phyloP scores from a whole-genome alignment of 208 protist species.

The Balamuthia mandrillaris region DNA sequence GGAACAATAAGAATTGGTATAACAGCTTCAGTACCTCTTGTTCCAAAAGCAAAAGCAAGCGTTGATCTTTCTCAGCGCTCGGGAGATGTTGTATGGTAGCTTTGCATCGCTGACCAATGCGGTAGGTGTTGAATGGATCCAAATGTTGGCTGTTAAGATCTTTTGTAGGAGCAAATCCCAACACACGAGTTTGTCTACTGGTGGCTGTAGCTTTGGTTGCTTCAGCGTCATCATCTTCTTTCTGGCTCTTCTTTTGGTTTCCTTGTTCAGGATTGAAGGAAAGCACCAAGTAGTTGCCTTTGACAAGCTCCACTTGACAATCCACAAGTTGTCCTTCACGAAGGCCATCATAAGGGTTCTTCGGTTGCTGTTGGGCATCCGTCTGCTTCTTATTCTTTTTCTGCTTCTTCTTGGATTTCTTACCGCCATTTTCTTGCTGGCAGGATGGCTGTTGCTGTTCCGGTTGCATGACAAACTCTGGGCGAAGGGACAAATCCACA shows the following conservation, averaged over 20 bases:
- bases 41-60: background rate
- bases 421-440: background rate
- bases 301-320: conserved; percentile 22
- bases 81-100: conserved; percentile 24
- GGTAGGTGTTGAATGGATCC: conserved; percentile 9
- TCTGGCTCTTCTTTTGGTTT: too few species aligned
- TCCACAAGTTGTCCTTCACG: too few species aligned
- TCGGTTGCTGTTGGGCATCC: background rate
- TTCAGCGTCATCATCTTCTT: too few species aligned
- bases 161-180: conserved; percentile 25
- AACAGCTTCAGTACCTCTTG: background rate
- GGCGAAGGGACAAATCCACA: conserved; percentile 26
- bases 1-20: background rate
- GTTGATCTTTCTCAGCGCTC: background rate
- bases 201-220: too few species aligned
- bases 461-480: conserved; percentile 12
- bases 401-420: background rate
- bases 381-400: background rate
- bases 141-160: conserved; percentile 19
- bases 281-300: conserved; percentile 26
- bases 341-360: too few species aligned
- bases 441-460: background rate
- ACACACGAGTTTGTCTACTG: background rate
- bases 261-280: too few species aligned
- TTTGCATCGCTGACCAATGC: conserved; percentile 15